These are phyloP conservation scores for Beauveria australis DNA, from an alignment of 2,329 filamentous ascomycete genomes.

Conservation along the genomic window DNA sequence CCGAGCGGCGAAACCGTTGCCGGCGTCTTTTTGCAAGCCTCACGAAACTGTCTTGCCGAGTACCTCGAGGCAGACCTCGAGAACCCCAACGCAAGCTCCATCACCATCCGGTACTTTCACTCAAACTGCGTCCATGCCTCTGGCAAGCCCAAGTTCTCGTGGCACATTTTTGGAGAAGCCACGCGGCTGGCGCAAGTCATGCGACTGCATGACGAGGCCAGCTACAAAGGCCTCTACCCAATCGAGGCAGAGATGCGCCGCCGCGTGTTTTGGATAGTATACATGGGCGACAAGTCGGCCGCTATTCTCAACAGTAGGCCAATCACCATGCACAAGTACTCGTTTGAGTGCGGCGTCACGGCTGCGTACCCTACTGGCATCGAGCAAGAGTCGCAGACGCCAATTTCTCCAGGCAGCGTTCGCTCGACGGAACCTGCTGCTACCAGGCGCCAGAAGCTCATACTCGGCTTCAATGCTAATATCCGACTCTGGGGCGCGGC, in stretches of 20 bases:
- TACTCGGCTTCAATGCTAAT: conserved; percentile 35
- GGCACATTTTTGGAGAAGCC: conserved; percentile 38
- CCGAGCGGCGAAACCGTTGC: conserved; percentile 29
- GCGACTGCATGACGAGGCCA: conserved; percentile 32
- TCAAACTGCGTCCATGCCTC: conserved; percentile 36
- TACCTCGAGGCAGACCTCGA: conserved; percentile 35
- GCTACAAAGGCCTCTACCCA: conserved; percentile 24
- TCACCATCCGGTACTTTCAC: conserved; percentile 36
- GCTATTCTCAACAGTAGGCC: conserved; percentile 32
- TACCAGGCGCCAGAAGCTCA: conserved; percentile 16
- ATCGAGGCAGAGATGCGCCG: conserved; percentile 31
- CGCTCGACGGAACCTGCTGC: conserved; percentile 11
- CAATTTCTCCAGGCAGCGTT: conserved; percentile 13
- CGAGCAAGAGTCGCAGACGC: conserved; percentile 17
- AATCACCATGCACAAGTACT: conserved; percentile 36
- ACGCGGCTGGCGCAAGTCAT: conserved; percentile 33
- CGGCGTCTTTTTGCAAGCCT: conserved; percentile 31
- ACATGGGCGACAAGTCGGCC: conserved; percentile 32
- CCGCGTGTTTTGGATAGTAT: conserved; percentile 31
- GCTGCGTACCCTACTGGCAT: conserved; percentile 26
- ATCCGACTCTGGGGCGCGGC: conserved; percentile 32
- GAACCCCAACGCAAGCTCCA: conserved; percentile 32
- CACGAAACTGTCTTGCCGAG: conserved; percentile 27
- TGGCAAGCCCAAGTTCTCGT: conserved; percentile 34
- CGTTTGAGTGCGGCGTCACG: conserved; percentile 31